Percentiles rank a stretch among this genome's conserved stretches.
Evolutionary conservation across 2,329 filamentous ascomycete genomes (phyloP).

Genomic region (Xylaria multiplex): DNA sequence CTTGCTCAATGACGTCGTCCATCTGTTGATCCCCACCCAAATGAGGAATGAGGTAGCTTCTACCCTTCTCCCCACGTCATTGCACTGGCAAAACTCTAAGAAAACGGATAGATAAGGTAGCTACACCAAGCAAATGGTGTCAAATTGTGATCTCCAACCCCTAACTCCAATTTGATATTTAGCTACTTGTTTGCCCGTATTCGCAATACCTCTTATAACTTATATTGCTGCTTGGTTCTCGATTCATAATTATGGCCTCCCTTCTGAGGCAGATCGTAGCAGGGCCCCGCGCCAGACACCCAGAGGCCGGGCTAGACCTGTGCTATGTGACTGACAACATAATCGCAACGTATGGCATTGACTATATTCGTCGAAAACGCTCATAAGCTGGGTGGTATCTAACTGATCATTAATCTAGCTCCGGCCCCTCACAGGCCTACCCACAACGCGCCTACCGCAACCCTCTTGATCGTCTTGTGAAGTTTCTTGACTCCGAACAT

Average conservation of each 20-base stretch:
- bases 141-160: not conserved
- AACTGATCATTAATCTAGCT: slow-evolving; percentile 62
- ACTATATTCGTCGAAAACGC: not conserved
- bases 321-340: slow-evolving; percentile 93
- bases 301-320: slow-evolving; percentile 88
- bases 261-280: slow-evolving; percentile 92
- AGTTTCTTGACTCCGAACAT: slow-evolving; percentile 88
- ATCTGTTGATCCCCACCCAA: not conserved
- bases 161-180: not conserved
- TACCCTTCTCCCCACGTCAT: slow-evolving; percentile 18
- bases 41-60: not conserved
- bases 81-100: not conserved
- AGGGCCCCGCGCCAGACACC: slow-evolving; percentile 82
- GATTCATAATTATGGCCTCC: slow-evolving; percentile 66
- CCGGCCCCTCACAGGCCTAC: slow-evolving; percentile 88
- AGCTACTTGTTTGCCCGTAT: not conserved
- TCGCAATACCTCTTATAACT: not conserved
- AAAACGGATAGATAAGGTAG: not conserved
- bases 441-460: slow-evolving; percentile 94
- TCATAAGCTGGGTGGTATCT: not conserved
- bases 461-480: slow-evolving; percentile 85
- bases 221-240: not conserved
- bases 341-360: slow-evolving; percentile 64
- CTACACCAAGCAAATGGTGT: not conserved
- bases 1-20: slow-evolving; percentile 21